Base-by-base conservation (phyloP, 2,329 filamentous ascomycete species). In the Lachnellula arida region DNA sequence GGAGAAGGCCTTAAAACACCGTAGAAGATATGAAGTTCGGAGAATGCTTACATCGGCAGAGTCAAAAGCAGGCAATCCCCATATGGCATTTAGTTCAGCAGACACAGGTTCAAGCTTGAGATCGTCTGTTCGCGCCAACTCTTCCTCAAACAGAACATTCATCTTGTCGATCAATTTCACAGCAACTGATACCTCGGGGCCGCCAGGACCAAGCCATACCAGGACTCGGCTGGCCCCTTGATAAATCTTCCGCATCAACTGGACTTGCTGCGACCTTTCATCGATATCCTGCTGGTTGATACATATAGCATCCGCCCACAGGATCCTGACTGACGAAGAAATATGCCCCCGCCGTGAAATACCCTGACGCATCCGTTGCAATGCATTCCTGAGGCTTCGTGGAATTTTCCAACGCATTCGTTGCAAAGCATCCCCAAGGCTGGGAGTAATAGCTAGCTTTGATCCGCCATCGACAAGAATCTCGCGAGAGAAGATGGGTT, bases 171-270 rank as follows among this genome's bases (percentile, higher is more conserved):
- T 22, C n/a, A 42, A 14, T 25, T 9, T 5, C 48, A 34, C n/a
- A 14, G 32, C 34, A 50, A 6, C 1, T 14, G 35, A 7, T 8
- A 23, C 23, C 5, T 32, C 23, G 23, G 14, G 22, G 23, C 22
- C n/a, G n/a, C 44, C 9, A 23, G 23, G 25, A 5, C 60, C 64
- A 17, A 66, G 51, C 64, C 63, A 66, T n/a, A 64, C 57, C 17
- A 62, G 40, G 0, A 66, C 63, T 5, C 40, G 43, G 3, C 22
- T 22, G 1, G 63, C 64, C n/a, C 55, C 53, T 5, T 42, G 51
- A 53, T 63, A 67, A 28, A 67, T 58, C 5, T 51, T 48, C 17
- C 60, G 54, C 64, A 67, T 67, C 25, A 62, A 54, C 5, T 40
- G 47, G 12, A 66, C 64, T 50, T 65, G 61, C 6, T 54, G 48